phyloP scores from a whole-genome alignment of 305 asterid genomes.

The Fraxinus velutina region DNA sequence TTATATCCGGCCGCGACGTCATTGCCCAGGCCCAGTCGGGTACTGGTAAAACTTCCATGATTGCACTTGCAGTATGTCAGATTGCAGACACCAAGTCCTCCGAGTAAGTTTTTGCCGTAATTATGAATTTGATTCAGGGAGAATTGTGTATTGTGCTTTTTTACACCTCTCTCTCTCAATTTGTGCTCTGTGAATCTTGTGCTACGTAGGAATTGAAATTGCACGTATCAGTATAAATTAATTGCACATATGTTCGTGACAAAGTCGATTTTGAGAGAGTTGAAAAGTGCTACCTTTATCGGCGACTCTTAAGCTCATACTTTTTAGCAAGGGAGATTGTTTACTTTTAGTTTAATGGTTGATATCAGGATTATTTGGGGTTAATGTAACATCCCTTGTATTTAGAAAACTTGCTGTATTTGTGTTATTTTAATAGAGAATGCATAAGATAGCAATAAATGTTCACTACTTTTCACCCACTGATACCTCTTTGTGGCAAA shows the following conservation, averaged over 20 bases:
- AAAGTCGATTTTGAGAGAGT: neutral
- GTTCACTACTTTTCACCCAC: neutral
- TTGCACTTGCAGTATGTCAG: conserved; percentile 89
- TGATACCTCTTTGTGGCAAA: neutral
- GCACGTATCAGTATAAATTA: neutral
- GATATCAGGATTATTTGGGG: neutral
- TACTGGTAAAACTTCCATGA: conserved; percentile 92
- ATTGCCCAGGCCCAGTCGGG: conserved; percentile 96
- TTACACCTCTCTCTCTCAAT: neutral
- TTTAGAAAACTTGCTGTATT: neutral
- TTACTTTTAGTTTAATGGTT: neutral
- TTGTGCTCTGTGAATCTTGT: neutral
- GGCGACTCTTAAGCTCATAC: neutral
- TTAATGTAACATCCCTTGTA: neutral
- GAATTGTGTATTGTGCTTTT: neutral
- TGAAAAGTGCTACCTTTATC: neutral
- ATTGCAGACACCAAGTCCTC: conserved; percentile 83
- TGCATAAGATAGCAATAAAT: neutral
- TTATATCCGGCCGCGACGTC: conserved; percentile 81
- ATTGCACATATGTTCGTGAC: neutral
- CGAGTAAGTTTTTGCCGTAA: conserved; percentile 41
- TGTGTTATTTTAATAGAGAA: neutral
- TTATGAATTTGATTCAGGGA: neutral
- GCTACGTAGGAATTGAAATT: neutral
- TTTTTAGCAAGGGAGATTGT: neutral